Conservation (phyloP, 768 basidiomycete genomes). For the Tremella fuciformis region DNA sequence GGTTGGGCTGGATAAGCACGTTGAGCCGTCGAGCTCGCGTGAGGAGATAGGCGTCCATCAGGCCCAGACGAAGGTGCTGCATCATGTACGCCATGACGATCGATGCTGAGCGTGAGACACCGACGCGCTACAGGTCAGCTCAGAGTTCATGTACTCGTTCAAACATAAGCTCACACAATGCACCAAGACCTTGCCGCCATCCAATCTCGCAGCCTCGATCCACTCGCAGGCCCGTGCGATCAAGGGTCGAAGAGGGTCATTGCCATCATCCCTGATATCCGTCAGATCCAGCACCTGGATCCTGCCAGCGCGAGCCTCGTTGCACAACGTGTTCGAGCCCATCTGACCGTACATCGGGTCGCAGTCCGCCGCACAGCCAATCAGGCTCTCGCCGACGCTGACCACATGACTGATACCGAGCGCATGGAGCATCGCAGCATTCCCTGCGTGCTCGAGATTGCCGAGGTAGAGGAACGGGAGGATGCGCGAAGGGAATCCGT, state of each 20-base stretch:
- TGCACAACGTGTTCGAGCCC: conserved; percentile 28
- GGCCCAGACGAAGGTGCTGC: conserved; percentile 78
- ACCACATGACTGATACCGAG: conserved; percentile 96
- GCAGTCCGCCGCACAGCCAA: conserved; percentile 64
- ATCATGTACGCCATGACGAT: conserved; percentile 97
- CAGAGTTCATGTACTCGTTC: background rate
- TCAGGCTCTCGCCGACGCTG: conserved; percentile 90
- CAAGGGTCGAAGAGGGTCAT: conserved; percentile 87
- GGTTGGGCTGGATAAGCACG: conserved; percentile 90
- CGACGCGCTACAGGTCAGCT: conserved; percentile 63
- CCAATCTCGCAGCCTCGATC: conserved; percentile 79
- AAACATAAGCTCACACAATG: conserved; percentile 61
- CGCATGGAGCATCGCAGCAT: conserved; percentile 92
- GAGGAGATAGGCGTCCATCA: conserved; percentile 90
- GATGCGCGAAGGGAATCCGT: conserved; percentile 93
- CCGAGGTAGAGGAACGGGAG: conserved; percentile 91
- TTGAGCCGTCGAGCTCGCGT: conserved; percentile 83
- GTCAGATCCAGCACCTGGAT: conserved; percentile 47
- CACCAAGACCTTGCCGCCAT: conserved; percentile 86
- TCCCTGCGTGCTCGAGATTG: conserved; percentile 87
- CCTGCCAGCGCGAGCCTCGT: conserved; percentile 22
- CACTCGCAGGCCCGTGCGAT: conserved; percentile 84
- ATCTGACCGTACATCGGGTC: conserved; percentile 48
- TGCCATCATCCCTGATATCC: conserved; percentile 86
- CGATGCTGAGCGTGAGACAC: conserved; percentile 90